Evolutionary conservation across 805 yeast species (phyloP).

Genomic region (Candida takata): DNA sequence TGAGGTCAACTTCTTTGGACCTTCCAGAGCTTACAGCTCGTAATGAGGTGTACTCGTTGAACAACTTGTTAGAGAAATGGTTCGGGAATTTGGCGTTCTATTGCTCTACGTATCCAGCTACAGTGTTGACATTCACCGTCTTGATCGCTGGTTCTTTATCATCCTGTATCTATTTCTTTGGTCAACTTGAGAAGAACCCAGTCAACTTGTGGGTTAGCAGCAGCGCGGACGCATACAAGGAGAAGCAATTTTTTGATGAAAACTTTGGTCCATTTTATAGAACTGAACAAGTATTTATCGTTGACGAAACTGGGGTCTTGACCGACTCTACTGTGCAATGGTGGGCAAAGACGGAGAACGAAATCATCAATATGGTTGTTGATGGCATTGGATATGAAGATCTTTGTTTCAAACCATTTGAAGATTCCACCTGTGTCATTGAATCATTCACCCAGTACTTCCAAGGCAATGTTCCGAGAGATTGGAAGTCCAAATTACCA

Average conservation of each 20-base stretch:
- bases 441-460: slow-evolving; percentile 90
- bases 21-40: slow-evolving; percentile 13
- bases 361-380: slow-evolving; percentile 33
- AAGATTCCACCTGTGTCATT: slow-evolving; percentile 65
- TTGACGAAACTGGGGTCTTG: slow-evolving; percentile 63
- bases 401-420: slow-evolving; percentile 78
- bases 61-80: slow-evolving; percentile 37
- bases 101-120: slow-evolving; percentile 57
- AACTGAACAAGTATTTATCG: slow-evolving; percentile 74
- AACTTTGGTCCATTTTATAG: slow-evolving; percentile 90
- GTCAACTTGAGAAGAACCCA: slow-evolving; percentile 69
- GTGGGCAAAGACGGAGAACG: slow-evolving; percentile 81
- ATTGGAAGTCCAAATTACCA: slow-evolving; percentile 51
- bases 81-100: slow-evolving; percentile 47
- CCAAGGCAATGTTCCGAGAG: slow-evolving; percentile 49
- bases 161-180: slow-evolving; percentile 43
- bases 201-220: slow-evolving; percentile 87
- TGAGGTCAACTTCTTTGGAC: slow-evolving; percentile 19
- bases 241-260: slow-evolving; percentile 64
- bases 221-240: slow-evolving; percentile 56
- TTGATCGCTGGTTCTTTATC: slow-evolving; percentile 39
- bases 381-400: slow-evolving; percentile 42
- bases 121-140: slow-evolving; percentile 38
- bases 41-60: slow-evolving; percentile 38
- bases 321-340: slow-evolving; percentile 66